Base-by-base conservation (phyloP, 2,329 filamentous ascomycete genomes). In the Beauveria varroae region DNA sequence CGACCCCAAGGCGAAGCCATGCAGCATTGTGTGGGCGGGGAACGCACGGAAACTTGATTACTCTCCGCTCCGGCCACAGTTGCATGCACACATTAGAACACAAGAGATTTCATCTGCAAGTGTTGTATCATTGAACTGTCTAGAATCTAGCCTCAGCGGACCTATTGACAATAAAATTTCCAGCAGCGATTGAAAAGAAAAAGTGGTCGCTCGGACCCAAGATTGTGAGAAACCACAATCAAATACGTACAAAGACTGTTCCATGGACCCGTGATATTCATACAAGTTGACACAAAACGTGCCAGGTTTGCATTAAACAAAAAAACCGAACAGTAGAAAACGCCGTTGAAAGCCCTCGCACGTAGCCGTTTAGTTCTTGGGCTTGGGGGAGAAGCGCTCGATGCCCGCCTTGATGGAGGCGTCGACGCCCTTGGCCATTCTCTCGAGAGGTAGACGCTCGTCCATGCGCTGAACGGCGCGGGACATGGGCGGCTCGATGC, bases 341-440 rank as follows among this genome's bases (percentile, higher is more conserved):
- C 49, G 50, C 37, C 51, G 34, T 49, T 28, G 24, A 47, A 34
- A 37, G 3, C 30, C 30, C 26, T n/a, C 26, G 12, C 30, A 14
- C 4, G 30, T 12, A 34, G 30, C 30, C 30, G 30, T 34, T 18
- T 53, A 55, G 30, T 60, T 20, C 34, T 50, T 58, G 20, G 67
- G 62, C 65, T 71, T 70, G 54, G 72, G 68, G 24, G 66, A 65
- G 53, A 74, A 73, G 58, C 74, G 74, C 44, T 75, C 73, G 51
- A 83, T 76, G 37, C 79, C 73, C 34, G 67, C 73, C 71, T 76
- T 75, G 67, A 83, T 83, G 63, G 78, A 72, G 44, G 72, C 71
- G 67, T 82, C 78, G 59, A 81, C 71, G 52, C 71, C 73, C 71
- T 78, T 77, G 57, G 80, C 80, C 71, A 81, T 76, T 68, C 68